Conservation (phyloP, 2,329 filamentous ascomycete species). For the Penicillium rolfsii region DNA sequence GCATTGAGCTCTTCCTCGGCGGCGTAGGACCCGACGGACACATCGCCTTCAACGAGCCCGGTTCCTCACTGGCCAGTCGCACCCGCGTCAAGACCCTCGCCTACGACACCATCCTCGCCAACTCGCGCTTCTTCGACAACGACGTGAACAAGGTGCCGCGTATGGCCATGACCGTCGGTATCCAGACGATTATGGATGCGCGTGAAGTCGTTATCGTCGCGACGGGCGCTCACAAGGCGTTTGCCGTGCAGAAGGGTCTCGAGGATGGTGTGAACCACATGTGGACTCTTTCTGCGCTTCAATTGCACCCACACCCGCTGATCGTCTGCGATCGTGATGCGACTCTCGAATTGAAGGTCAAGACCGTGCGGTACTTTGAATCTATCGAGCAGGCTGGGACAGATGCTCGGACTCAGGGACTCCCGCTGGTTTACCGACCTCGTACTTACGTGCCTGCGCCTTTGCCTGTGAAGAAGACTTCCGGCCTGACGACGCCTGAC, state of each 20-base stretch:
- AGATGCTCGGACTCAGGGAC: slow-evolving; percentile 48
- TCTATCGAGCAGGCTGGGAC: slow-evolving; percentile 68
- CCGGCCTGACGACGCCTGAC: slow-evolving; percentile 32
- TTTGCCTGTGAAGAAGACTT: slow-evolving; percentile 25
- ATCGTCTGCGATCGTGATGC: slow-evolving; percentile 83
- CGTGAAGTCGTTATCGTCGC: slow-evolving; percentile 83
- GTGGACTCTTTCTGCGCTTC: slow-evolving; percentile 83
- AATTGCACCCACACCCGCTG: slow-evolving; percentile 79
- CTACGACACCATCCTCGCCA: slow-evolving; percentile 83
- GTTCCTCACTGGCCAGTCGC: slow-evolving; percentile 73
- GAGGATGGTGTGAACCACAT: slow-evolving; percentile 85
- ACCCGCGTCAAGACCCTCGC: slow-evolving; percentile 86
- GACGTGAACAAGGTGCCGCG: slow-evolving; percentile 74
- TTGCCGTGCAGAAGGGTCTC: slow-evolving; percentile 77
- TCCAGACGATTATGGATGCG: slow-evolving; percentile 80
- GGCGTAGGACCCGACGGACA: slow-evolving; percentile 86
- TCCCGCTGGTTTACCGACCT: slow-evolving; percentile 46
- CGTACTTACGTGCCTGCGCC: slow-evolving; percentile 42
- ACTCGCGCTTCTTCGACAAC: slow-evolving; percentile 80
- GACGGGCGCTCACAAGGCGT: slow-evolving; percentile 77
- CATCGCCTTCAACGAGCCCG: slow-evolving; percentile 89
- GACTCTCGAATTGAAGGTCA: slow-evolving; percentile 71
- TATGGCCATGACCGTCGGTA: slow-evolving; percentile 82
- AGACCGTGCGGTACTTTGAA: slow-evolving; percentile 75
- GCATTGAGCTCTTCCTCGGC: slow-evolving; percentile 83